These are phyloP conservation scores for Evansstolkia leycettana DNA, from an alignment of 495 filamentous ascomycete genomes.

Conservation along the genomic window DNA sequence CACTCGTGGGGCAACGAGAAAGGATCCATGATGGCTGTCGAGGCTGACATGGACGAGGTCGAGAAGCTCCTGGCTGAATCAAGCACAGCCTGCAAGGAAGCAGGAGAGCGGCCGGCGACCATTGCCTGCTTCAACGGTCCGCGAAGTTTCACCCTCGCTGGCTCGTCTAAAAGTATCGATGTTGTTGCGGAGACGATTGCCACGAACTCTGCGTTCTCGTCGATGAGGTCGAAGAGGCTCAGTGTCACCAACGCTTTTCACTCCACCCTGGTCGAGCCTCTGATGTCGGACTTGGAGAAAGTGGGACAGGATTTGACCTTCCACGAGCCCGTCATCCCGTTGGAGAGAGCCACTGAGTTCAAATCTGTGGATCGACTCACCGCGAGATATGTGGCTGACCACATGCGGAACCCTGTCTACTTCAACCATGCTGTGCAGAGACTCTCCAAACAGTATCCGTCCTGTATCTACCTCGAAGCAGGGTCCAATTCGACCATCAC, in stretches of 20 bases:
- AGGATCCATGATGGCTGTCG: slow-evolving; percentile 39
- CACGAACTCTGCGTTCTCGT: background rate
- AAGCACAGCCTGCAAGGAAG: background rate
- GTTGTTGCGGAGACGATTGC: slow-evolving; percentile 15
- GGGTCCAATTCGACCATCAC: no score
- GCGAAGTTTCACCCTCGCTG: slow-evolving; percentile 32
- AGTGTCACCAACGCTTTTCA: slow-evolving; percentile 43
- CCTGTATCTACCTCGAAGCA: slow-evolving; percentile 37
- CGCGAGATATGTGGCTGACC: slow-evolving; percentile 26
- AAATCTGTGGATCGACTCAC: slow-evolving; percentile 19
- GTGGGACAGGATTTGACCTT: slow-evolving; percentile 15
- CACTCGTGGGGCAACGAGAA: slow-evolving; percentile 32
- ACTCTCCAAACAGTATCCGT: slow-evolving; percentile 19
- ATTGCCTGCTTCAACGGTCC: slow-evolving; percentile 43
- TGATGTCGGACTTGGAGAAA: slow-evolving; percentile 17
- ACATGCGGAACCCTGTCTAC: slow-evolving; percentile 39
- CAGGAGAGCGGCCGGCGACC: slow-evolving; percentile 1
- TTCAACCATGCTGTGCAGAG: slow-evolving; percentile 36
- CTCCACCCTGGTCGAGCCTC: slow-evolving; percentile 28
- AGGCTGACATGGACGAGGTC: slow-evolving; percentile 16
- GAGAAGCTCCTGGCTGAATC: background rate
- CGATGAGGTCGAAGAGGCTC: slow-evolving; percentile 25
- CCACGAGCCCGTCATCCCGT: slow-evolving; percentile 16
- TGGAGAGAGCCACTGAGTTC: slow-evolving; percentile 21
- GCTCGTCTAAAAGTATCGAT: slow-evolving; percentile 17